Conservation (phyloP, 2,329 filamentous ascomycete species). For the Dryadomyces quercivorus region DNA sequence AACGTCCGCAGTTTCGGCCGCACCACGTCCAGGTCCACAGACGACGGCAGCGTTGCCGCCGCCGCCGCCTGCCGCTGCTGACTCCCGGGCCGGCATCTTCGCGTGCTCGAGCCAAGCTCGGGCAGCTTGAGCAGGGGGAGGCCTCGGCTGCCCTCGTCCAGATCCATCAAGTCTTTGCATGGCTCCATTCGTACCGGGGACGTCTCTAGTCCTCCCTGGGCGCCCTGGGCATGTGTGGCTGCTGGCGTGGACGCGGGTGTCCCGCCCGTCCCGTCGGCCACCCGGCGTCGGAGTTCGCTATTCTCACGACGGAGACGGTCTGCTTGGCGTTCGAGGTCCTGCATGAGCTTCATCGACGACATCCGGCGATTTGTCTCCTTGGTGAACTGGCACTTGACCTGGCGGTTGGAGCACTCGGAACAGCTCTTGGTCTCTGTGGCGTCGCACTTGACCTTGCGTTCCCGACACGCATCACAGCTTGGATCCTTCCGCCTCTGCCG, state of each 20-base stretch:
- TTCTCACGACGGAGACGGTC: slow-evolving; percentile 71
- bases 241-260: neutral
- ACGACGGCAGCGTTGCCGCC: slow-evolving; percentile 18
- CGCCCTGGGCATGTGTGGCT: too few species aligned
- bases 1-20: slow-evolving; percentile 61
- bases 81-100: slow-evolving; percentile 38
- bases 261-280: slow-evolving; percentile 18
- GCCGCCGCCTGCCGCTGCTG: neutral
- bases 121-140: slow-evolving; percentile 37
- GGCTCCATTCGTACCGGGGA: too few species aligned
- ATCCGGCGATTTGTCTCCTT: slow-evolving; percentile 98
- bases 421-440: slow-evolving; percentile 93
- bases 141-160: neutral
- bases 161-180: neutral
- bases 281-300: slow-evolving; percentile 53
- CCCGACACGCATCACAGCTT: slow-evolving; percentile 92
- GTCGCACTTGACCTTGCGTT: slow-evolving; percentile 80
- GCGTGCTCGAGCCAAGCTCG: slow-evolving; percentile 52
- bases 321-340: slow-evolving; percentile 90
- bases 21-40: slow-evolving; percentile 60
- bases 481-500: slow-evolving; percentile 91
- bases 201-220: neutral
- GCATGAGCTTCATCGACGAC: slow-evolving; percentile 98
- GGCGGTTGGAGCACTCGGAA: slow-evolving; percentile 91
- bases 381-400: slow-evolving; percentile 96